These are phyloP conservation scores for Daedaleopsis sinensis DNA, from an alignment of 768 basidiomycete species.

Conservation along the genomic window DNA sequence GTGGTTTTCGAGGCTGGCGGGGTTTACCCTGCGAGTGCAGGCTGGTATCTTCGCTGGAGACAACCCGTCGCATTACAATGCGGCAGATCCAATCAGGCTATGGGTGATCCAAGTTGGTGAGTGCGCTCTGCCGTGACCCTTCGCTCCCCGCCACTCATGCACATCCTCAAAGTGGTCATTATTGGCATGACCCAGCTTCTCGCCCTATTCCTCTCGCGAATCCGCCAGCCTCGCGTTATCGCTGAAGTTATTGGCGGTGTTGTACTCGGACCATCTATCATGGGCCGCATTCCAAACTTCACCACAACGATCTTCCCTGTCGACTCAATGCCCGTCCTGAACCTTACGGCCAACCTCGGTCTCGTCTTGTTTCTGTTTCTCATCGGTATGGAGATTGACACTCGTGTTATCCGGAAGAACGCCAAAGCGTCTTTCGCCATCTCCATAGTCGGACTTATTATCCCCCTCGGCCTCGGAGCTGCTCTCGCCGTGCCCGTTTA, in stretches of 20 bases:
- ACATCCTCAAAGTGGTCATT: conserved; percentile 63
- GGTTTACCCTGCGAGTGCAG: conserved; percentile 37
- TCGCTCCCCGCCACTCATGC: not conserved
- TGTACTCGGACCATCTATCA: conserved; percentile 66
- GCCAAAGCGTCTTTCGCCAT: conserved; percentile 57
- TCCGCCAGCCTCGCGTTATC: conserved; percentile 91
- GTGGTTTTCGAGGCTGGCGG: not conserved
- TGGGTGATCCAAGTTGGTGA: conserved; percentile 79
- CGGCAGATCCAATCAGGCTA: conserved; percentile 68
- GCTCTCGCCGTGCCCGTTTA: conserved; percentile 77
- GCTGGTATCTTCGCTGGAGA: conserved; percentile 63
- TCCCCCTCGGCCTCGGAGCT: conserved; percentile 84
- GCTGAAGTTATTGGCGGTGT: conserved; percentile 93
- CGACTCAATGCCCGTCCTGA: conserved; percentile 56
- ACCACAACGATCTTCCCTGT: conserved; percentile 41
- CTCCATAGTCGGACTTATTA: conserved; percentile 65
- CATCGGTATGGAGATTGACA: conserved; percentile 84
- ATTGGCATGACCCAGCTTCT: conserved; percentile 78
- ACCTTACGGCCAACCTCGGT: conserved; percentile 75
- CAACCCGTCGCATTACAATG: conserved; percentile 34
- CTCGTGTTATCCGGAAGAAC: conserved; percentile 67
- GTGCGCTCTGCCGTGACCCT: conserved; percentile 22
- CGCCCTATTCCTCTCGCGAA: conserved; percentile 59
- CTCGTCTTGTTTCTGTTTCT: conserved; percentile 82
- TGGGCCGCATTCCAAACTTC: conserved; percentile 82